These are phyloP conservation scores for Paecilomyces sp. DNA, from an alignment of 2,329 filamentous ascomycete genomes.

Conservation along the genomic window DNA sequence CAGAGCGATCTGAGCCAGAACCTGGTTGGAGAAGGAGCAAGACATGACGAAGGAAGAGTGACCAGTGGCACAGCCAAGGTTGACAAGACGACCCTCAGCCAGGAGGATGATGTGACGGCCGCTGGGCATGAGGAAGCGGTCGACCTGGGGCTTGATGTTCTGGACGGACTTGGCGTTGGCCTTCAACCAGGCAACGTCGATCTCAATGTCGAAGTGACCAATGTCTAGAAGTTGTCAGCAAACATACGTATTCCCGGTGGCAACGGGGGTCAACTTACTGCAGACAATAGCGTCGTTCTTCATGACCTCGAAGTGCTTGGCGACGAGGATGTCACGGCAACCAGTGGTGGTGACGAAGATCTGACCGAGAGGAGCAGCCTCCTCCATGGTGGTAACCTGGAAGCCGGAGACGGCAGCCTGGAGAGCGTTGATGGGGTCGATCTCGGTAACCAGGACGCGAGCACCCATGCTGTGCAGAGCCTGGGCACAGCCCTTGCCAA, in stretches of 20 bases:
- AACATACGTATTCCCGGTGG: not conserved
- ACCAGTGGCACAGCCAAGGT: slow-evolving; percentile 96
- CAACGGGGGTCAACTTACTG: slow-evolving; percentile 53
- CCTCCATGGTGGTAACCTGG: slow-evolving; percentile 97
- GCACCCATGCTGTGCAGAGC: slow-evolving; percentile 96
- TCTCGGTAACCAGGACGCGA: slow-evolving; percentile 90
- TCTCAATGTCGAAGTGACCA: slow-evolving; percentile 99
- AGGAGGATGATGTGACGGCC: slow-evolving; percentile 98
- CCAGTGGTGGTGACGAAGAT: slow-evolving; percentile 99
- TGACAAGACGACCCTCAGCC: slow-evolving; percentile 96
- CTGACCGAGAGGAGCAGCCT: slow-evolving; percentile 80
- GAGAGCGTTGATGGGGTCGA: slow-evolving; percentile 99
- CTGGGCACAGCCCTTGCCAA: slow-evolving; percentile 96
- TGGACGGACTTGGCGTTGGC: slow-evolving; percentile 85
- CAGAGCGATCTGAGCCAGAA: slow-evolving; percentile 97
- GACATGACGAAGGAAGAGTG: slow-evolving; percentile 99
- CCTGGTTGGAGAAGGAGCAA: slow-evolving; percentile 99
- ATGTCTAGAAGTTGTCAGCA: slow-evolving; percentile 58
- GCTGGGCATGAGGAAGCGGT: slow-evolving; percentile 90
- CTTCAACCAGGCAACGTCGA: slow-evolving; percentile 99
- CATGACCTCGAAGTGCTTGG: slow-evolving; percentile 91
- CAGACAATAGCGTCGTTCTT: slow-evolving; percentile 96
- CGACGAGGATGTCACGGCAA: slow-evolving; percentile 94
- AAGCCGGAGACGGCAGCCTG: slow-evolving; percentile 96
- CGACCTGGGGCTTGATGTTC: slow-evolving; percentile 99